Conservation (phyloP, 345 rosid species). For the Pelargonium nanum region DNA sequence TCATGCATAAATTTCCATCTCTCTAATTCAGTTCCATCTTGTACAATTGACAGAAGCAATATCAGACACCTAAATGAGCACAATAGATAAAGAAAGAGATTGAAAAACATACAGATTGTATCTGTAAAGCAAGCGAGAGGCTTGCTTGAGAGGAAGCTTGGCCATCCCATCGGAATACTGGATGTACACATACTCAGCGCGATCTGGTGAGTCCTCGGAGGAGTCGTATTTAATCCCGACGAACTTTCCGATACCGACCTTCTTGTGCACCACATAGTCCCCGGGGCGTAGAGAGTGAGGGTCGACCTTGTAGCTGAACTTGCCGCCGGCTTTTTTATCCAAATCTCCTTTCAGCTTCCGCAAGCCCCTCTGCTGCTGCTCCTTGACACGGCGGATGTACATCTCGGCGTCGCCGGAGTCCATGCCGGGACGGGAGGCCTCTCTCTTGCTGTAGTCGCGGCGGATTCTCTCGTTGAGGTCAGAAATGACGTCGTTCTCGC, state of each 20-base stretch:
- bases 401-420: conserved; percentile 76
- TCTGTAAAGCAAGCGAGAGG: conserved; percentile 80
- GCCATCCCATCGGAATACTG: conserved; percentile 98
- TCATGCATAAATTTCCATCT: not conserved
- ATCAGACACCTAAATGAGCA: not conserved
- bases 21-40: not conserved
- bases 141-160: conserved; percentile 87
- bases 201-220: conserved; percentile 46
- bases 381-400: conserved; percentile 69
- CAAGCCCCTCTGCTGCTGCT: conserved; percentile 83
- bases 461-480: conserved; percentile 69
- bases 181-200: conserved; percentile 68
- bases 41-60: not conserved
- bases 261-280: conserved; percentile 92
- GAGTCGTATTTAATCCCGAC: conserved; percentile 77
- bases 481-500: conserved; percentile 50
- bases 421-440: conserved; percentile 40
- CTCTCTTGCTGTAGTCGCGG: conserved; percentile 53
- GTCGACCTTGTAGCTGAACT: conserved; percentile 74
- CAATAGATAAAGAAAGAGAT: not conserved
- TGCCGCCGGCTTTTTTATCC: conserved; percentile 23
- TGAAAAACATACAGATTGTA: conserved; percentile 58
- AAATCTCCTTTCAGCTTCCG: conserved; percentile 73
- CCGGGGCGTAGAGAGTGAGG: conserved; percentile 63
- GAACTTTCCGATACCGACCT: conserved; percentile 83